These are phyloP conservation scores for Tricholoma bakamatsutake DNA, from an alignment of 768 basidiomycete genomes.

Conservation along the genomic window DNA sequence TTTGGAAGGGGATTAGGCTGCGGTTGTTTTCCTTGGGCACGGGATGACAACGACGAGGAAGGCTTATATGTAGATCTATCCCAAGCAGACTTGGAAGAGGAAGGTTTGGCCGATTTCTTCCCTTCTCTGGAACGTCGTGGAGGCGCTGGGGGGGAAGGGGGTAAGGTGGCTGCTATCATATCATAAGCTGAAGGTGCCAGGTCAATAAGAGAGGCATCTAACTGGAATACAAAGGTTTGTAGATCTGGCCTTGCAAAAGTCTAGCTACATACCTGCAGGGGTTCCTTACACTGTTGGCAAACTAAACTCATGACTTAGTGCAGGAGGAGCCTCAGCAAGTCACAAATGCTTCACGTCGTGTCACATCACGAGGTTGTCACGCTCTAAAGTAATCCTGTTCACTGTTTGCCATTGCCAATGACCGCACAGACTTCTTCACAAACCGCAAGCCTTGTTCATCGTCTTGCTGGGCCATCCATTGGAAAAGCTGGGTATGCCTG, in stretches of 20 bases:
- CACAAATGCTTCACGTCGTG: neutral
- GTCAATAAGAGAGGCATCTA: slow-evolving; percentile 89
- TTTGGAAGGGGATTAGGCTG: slow-evolving; percentile 52
- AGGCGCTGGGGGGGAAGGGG: slow-evolving; percentile 44
- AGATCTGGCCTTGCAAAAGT: neutral
- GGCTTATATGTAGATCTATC: slow-evolving; percentile 35
- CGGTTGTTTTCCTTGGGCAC: slow-evolving; percentile 55
- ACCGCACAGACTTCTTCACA: slow-evolving; percentile 44
- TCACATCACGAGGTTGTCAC: neutral
- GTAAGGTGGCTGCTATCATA: slow-evolving; percentile 67
- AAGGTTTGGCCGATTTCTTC: slow-evolving; percentile 40
- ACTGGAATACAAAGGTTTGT: slow-evolving; percentile 28
- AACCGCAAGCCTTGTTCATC: slow-evolving; percentile 63
- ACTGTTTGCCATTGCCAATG: too few relatives aligned
- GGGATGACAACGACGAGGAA: slow-evolving; percentile 39
- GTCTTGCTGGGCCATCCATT: slow-evolving; percentile 84
- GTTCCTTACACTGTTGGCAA: slow-evolving; percentile 91
- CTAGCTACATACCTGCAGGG: slow-evolving; percentile 56
- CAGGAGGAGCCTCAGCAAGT: neutral
- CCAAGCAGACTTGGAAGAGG: slow-evolving; percentile 58
- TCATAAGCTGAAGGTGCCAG: slow-evolving; percentile 85
- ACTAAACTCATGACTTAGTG: slow-evolving; percentile 39
- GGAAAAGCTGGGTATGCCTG: slow-evolving; percentile 77
- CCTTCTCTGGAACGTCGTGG: slow-evolving; percentile 31
- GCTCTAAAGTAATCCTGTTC: neutral